These are phyloP conservation scores for Saitozyma podzolica DNA, from an alignment of 768 basidiomycete genomes.

Conservation along the genomic window DNA sequence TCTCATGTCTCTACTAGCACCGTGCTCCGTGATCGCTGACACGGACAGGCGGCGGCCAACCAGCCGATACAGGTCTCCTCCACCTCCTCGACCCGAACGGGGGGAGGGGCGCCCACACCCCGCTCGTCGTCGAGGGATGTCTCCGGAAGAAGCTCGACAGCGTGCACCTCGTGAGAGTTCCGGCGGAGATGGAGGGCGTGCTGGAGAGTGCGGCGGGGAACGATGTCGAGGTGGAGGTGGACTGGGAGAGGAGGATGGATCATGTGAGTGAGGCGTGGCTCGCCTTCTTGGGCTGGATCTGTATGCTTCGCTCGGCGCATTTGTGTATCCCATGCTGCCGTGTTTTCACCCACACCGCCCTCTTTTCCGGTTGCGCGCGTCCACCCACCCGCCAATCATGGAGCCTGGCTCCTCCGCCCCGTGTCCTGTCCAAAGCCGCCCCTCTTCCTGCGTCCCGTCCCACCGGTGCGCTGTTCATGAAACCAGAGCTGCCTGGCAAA, in stretches of 20 bases:
- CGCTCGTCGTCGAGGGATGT: conserved; percentile 38
- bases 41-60: conserved; percentile 49
- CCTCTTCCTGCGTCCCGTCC: too few species aligned
- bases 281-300: too few species aligned
- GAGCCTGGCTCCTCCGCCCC: too few species aligned
- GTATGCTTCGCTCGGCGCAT: too few species aligned
- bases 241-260: conserved; percentile 49
- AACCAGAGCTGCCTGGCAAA: neutral
- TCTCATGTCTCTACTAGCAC: neutral
- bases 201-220: conserved; percentile 13
- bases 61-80: conserved; percentile 43
- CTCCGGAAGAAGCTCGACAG: conserved; percentile 36
- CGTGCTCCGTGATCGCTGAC: conserved; percentile 4
- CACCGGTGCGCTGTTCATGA: neutral
- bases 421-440: too few species aligned
- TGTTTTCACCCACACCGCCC: too few species aligned
- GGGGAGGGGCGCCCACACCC: neutral
- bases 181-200: conserved; percentile 9
- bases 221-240: conserved; percentile 43
- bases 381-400: too few species aligned
- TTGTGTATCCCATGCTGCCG: too few species aligned
- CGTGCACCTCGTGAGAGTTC: conserved; percentile 44
- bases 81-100: conserved; percentile 27
- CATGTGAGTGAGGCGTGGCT: conserved; percentile 30
- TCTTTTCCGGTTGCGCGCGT: too few species aligned